These are phyloP conservation scores for Comarum palustre DNA, from an alignment of 306 rosid species.

Conservation along the genomic window DNA sequence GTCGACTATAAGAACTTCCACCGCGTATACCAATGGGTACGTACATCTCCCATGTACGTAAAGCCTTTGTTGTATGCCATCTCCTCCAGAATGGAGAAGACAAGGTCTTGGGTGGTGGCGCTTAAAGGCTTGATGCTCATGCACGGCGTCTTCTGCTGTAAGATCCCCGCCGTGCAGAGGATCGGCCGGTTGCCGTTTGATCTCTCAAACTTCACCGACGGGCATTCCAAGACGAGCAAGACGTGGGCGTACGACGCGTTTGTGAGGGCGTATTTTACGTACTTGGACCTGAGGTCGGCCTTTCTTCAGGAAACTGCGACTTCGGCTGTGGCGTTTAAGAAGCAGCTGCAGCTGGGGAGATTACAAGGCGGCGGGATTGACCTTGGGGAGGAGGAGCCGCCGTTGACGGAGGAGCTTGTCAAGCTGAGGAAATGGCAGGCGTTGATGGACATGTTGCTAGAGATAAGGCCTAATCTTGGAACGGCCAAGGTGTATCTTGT, in stretches of 20 bases:
- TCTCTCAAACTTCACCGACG: slow-evolving; percentile 52
- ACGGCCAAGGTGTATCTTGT: slow-evolving; percentile 23
- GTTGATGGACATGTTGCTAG: slow-evolving; percentile 51
- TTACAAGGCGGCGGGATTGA: background rate
- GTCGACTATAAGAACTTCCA: slow-evolving; percentile 60
- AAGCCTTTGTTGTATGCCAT: slow-evolving; percentile 51
- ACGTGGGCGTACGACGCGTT: slow-evolving; percentile 45
- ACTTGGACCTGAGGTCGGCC: slow-evolving; percentile 49
- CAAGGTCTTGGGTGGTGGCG: slow-evolving; percentile 68
- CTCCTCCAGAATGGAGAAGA: slow-evolving; percentile 56
- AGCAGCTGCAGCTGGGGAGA: background rate
- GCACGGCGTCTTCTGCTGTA: slow-evolving; percentile 63
- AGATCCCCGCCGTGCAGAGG: slow-evolving; percentile 37
- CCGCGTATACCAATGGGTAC: slow-evolving; percentile 66
- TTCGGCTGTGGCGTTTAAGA: background rate
- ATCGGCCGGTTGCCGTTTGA: slow-evolving; percentile 75
- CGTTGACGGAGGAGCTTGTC: slow-evolving; percentile 51
- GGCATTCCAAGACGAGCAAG: slow-evolving; percentile 14
- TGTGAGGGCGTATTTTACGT: slow-evolving; percentile 50
- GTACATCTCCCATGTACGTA: slow-evolving; percentile 53
- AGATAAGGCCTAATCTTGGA: slow-evolving; percentile 40
- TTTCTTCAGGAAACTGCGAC: slow-evolving; percentile 8
- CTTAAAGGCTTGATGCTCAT: slow-evolving; percentile 86
- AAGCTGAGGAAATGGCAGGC: slow-evolving; percentile 49
- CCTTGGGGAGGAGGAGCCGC: slow-evolving; percentile 7